Conservation (phyloP, 345 rosid species). For the Microthlaspi erraticum region DNA sequence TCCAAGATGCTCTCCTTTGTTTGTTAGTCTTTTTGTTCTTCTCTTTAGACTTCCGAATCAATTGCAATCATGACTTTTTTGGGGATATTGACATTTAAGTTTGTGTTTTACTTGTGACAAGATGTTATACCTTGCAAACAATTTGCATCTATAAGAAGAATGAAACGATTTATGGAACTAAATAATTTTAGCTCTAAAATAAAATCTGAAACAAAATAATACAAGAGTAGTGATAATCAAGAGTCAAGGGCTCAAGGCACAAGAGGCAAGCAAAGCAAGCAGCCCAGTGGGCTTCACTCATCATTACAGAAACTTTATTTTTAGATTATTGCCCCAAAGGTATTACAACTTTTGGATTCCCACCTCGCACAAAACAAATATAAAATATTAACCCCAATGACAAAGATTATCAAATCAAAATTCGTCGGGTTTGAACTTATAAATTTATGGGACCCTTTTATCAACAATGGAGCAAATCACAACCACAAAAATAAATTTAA, state of each 20-base stretch:
- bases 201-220: too few species aligned
- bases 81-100: too few species aligned
- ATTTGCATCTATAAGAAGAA: too few species aligned
- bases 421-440: neutral
- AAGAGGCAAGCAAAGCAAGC: neutral
- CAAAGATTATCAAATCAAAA: neutral
- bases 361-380: neutral
- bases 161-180: too few species aligned
- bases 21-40: neutral
- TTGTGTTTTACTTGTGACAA: too few species aligned
- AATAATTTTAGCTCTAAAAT: too few species aligned
- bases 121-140: too few species aligned
- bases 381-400: neutral
- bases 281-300: neutral
- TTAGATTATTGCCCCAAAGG: neutral
- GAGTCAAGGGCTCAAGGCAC: too few species aligned
- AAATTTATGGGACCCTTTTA: too few species aligned
- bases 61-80: neutral
- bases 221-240: too few species aligned
- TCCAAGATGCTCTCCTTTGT: neutral
- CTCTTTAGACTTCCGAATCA: neutral
- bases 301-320: neutral
- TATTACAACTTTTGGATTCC: neutral
- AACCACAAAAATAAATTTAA: neutral
- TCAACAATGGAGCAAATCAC: conserved; percentile 34